Base-by-base conservation (phyloP, 2,329 filamentous ascomycete genomes). In the Aspergillus vadensis region DNA sequence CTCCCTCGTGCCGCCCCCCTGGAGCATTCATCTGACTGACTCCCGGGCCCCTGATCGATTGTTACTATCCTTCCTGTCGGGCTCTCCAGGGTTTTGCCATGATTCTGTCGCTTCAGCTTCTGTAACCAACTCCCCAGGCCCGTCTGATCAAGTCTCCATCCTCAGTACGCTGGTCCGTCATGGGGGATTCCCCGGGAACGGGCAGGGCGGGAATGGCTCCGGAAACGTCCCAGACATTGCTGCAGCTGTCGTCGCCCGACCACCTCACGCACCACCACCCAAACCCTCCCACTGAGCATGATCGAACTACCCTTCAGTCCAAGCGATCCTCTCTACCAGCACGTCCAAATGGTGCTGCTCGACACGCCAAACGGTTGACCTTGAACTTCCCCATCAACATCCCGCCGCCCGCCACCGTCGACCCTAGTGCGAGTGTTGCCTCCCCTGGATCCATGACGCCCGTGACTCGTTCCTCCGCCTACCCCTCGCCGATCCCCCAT, bases 351-450 rank as follows among this genome's bases (percentile, higher is more conserved):
- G 62, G 64, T 27, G 70, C 71, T 25, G 71, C 77, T 62, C 75
- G 77, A 52, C 79, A 81, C 64, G 65, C 74, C 36, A 81, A 81
- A 67, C 76, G 79, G 8, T 63, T 81, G 39, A 80, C 79, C 12
- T 67, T 81, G 56, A 81, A 80, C 63, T 81, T 81, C 58, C 79
- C 79, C 36, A 78, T 81, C 65, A 78, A 77, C 52, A 59, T 77
- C 41, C 74, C 72, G 27, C 64, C 72, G 39, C 59, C 62, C 39
- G 58, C 66, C 27, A 58, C 61, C 52, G 65, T 63, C 60, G 70
- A 70, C 55, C 63, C 65, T 36, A 71, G 50, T 62, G 56, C 65
- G 38, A 71, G 50, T 62, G 56, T 64, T 17, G 62, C 72, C 10
- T 73, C 75, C 5, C 70, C 74, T 30, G 67, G 65, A 59, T 59